Percentiles rank a stretch among this genome's conserved stretches.
phyloP scores from a whole-genome alignment of 768 basidiomycete species.

The Galerina marginata region DNA sequence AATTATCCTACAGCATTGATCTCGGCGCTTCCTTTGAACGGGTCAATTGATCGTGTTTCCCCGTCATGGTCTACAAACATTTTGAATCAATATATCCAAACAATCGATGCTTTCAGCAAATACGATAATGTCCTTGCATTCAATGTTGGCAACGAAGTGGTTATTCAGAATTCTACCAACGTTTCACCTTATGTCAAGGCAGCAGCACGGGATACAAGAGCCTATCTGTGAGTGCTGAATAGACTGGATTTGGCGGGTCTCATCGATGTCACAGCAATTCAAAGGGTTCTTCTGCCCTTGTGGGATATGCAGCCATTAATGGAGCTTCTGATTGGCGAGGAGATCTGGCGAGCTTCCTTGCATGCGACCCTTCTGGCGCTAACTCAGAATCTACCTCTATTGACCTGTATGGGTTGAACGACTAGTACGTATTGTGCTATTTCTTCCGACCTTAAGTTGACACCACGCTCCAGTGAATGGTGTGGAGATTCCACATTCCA shows the following conservation, averaged over 20 bases:
- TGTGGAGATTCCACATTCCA: conserved; percentile 72
- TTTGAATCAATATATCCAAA: conserved; percentile 76
- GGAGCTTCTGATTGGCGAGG: conserved; percentile 65
- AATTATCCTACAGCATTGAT: conserved; percentile 65
- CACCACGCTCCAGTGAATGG: conserved; percentile 64
- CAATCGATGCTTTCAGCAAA: conserved; percentile 79
- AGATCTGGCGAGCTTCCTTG: conserved; percentile 77
- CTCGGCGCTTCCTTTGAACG: conserved; percentile 84
- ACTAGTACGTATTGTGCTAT: conserved; percentile 63
- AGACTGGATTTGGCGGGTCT: conserved; percentile 5
- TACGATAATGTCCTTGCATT: conserved; percentile 91
- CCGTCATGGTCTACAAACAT: conserved; percentile 86
- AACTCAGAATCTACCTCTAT: conserved; percentile 68
- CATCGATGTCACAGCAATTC: conserved; percentile 51
- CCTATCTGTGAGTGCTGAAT: conserved; percentile 69
- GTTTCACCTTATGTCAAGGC: conserved; percentile 87
- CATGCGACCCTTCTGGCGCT: conserved; percentile 65
- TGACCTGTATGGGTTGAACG: conserved; percentile 88
- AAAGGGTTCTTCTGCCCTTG: conserved; percentile 65
- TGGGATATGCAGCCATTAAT: conserved; percentile 89
- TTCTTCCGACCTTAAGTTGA: background rate
- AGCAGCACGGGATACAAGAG: conserved; percentile 85
- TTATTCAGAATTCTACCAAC: conserved; percentile 54
- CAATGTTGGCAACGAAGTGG: conserved; percentile 91
- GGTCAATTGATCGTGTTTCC: conserved; percentile 74